These are phyloP conservation scores for Apophysomyces sp. DNA, from an alignment of 371 early-diverging fungal genomes.

Conservation along the genomic window DNA sequence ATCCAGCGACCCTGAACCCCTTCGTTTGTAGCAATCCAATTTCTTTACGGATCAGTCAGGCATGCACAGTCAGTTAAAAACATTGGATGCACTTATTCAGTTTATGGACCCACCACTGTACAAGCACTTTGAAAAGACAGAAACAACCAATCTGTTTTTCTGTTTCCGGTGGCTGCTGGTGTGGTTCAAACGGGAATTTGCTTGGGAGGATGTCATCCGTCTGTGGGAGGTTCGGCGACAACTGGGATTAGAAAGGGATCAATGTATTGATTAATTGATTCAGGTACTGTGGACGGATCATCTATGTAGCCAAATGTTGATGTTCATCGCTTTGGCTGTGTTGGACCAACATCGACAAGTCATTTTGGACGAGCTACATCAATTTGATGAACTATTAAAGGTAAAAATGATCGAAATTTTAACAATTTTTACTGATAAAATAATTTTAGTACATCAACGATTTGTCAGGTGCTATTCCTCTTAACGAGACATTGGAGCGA, in stretches of 20 bases:
- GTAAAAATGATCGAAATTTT: slow-evolving; percentile 27
- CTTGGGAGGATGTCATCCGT: slow-evolving; percentile 76
- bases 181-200: slow-evolving; percentile 94
- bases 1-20: background rate
- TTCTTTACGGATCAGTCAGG: slow-evolving; percentile 85
- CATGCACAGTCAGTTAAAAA: slow-evolving; percentile 84
- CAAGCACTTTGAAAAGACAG: slow-evolving; percentile 75
- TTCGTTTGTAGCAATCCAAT: slow-evolving; percentile 56
- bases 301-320: slow-evolving; percentile 73
- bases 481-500: slow-evolving; percentile 73
- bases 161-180: slow-evolving; percentile 96
- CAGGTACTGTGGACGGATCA: slow-evolving; percentile 83
- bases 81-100: slow-evolving; percentile 72
- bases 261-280: background rate
- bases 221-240: slow-evolving; percentile 72
- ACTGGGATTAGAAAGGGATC: background rate
- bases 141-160: slow-evolving; percentile 84
- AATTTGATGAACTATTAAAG: slow-evolving; percentile 90
- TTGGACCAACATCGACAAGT: slow-evolving; percentile 78
- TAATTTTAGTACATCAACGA: slow-evolving; percentile 88
- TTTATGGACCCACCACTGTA: slow-evolving; percentile 82
- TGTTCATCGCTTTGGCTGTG: slow-evolving; percentile 91
- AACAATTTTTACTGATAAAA: background rate
- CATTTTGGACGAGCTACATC: slow-evolving; percentile 69
- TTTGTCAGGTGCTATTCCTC: slow-evolving; percentile 70